phyloP scores from a whole-genome alignment of 495 filamentous ascomycete species.

The Platismatia glauca region DNA sequence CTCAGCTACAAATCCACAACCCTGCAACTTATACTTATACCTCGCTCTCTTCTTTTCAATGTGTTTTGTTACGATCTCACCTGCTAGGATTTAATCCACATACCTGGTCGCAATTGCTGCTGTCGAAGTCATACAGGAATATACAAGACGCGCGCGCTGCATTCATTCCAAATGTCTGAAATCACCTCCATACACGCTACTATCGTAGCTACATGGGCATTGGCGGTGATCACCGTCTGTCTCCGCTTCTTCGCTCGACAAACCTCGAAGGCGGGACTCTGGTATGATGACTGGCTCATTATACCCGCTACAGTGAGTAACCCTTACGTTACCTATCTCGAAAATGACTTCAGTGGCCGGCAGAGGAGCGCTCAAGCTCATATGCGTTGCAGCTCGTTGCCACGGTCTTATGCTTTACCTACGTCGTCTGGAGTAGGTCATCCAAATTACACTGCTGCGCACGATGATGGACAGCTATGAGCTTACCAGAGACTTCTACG shows the following conservation, averaged over 20 bases:
- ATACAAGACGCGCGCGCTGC: no score
- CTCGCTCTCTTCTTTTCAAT: no score
- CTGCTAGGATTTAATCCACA: no score
- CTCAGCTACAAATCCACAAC: no score
- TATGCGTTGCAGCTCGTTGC: neutral
- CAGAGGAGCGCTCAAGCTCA: neutral
- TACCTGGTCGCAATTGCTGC: no score
- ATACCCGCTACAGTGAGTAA: slow-evolving; percentile 26
- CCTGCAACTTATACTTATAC: no score
- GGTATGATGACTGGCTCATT: slow-evolving; percentile 33
- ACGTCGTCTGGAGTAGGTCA: neutral
- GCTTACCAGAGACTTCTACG: neutral
- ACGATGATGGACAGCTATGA: neutral
- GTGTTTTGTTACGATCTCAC: no score
- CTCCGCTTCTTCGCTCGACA: slow-evolving; percentile 27
- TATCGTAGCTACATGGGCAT: neutral
- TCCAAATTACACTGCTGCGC: neutral
- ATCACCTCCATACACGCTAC: neutral
- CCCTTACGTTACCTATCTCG: neutral
- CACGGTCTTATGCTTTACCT: neutral
- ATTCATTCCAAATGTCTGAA: neutral
- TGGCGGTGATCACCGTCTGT: neutral
- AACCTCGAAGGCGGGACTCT: slow-evolving; percentile 21
- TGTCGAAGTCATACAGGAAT: no score
- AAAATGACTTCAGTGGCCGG: no score